These are phyloP conservation scores for Ceratobasidium papillatum DNA, from an alignment of 1,284 basidiomycete species.

Conservation along the genomic window DNA sequence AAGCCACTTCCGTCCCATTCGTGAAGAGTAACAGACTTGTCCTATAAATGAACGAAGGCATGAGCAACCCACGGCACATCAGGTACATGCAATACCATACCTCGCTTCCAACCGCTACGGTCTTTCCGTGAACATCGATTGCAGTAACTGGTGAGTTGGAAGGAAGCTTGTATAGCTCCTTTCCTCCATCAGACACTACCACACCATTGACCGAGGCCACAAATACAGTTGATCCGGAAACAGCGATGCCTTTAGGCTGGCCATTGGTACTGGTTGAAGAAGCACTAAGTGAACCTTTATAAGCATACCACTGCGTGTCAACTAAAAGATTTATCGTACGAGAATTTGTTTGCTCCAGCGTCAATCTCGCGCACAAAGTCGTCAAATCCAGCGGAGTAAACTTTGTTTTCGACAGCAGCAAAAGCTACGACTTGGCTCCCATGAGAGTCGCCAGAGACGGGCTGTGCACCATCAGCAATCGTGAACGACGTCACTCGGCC, in stretches of 20 bases:
- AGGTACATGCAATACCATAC: constrained; percentile 55
- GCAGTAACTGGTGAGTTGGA: constrained; percentile 65
- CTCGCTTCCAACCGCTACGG: constrained; percentile 80
- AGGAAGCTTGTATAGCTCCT: constrained; percentile 66
- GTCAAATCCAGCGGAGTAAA: constrained; percentile 81
- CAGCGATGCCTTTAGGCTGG: constrained; percentile 79
- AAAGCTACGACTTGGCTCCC: constrained; percentile 69
- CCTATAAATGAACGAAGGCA: constrained; percentile 54
- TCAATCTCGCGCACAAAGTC: constrained; percentile 77
- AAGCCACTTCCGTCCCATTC: constrained; percentile 71
- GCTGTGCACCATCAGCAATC: constrained; percentile 46
- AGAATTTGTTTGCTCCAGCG: constrained; percentile 59
- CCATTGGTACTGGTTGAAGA: constrained; percentile 55
- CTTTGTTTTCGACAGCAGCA: constrained; percentile 59
- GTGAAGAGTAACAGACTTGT: constrained; percentile 77
- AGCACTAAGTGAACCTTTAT: constrained; percentile 63
- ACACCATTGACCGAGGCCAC: constrained; percentile 72
- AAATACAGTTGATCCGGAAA: constrained; percentile 73
- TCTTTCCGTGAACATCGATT: constrained; percentile 59
- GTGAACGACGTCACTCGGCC: constrained; percentile 76
- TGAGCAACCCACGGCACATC: neutral
- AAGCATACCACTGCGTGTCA: constrained; percentile 56
- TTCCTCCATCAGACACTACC: constrained; percentile 73
- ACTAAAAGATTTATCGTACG: constrained; percentile 64
- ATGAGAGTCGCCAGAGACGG: constrained; percentile 52